Evolutionary conservation across 1,139 yeast species (phyloP).

Genomic region (Candida sojae): DNA sequence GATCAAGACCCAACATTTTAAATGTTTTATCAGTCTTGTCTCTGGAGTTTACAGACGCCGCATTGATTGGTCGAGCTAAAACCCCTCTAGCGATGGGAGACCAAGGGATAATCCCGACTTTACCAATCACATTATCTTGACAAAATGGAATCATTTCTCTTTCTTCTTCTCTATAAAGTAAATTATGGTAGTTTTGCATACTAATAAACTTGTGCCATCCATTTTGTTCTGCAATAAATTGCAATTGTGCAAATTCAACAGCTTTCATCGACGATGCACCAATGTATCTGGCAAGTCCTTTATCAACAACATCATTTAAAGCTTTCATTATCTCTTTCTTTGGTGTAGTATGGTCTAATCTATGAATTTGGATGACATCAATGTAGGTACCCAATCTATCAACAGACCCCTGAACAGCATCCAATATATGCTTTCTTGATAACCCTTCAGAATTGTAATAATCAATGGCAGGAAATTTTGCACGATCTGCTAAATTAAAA

Average conservation of each 20-base stretch:
- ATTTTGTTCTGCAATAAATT: slow-evolving; percentile 50
- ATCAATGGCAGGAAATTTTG: slow-evolving; percentile 14
- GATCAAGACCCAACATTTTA: slow-evolving; percentile 9
- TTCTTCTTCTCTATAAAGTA: slow-evolving; percentile 61
- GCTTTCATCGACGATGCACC: slow-evolving; percentile 63
- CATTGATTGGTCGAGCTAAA: slow-evolving; percentile 39
- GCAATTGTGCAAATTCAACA: slow-evolving; percentile 50
- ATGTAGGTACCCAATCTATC: slow-evolving; percentile 53
- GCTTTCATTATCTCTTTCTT: slow-evolving; percentile 56
- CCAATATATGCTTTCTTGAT: slow-evolving; percentile 56
- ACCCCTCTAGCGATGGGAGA: slow-evolving; percentile 52
- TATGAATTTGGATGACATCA: slow-evolving; percentile 28
- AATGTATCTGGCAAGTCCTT: slow-evolving; percentile 52
- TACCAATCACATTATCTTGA: slow-evolving; percentile 22
- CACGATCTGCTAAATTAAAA: slow-evolving; percentile 22
- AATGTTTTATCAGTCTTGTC: slow-evolving; percentile 10
- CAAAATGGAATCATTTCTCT: slow-evolving; percentile 60
- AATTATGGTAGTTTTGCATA: slow-evolving; percentile 60
- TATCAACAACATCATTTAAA: slow-evolving; percentile 50
- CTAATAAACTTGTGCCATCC: slow-evolving; percentile 58
- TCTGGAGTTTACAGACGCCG: slow-evolving; percentile 10
- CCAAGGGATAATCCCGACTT: slow-evolving; percentile 55
- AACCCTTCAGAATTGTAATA: slow-evolving; percentile 18
- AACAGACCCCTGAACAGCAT: slow-evolving; percentile 48
- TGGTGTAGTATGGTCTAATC: slow-evolving; percentile 46